Base-by-base conservation (phyloP, 2,329 filamentous ascomycete genomes). In the Beauveria sp. region DNA sequence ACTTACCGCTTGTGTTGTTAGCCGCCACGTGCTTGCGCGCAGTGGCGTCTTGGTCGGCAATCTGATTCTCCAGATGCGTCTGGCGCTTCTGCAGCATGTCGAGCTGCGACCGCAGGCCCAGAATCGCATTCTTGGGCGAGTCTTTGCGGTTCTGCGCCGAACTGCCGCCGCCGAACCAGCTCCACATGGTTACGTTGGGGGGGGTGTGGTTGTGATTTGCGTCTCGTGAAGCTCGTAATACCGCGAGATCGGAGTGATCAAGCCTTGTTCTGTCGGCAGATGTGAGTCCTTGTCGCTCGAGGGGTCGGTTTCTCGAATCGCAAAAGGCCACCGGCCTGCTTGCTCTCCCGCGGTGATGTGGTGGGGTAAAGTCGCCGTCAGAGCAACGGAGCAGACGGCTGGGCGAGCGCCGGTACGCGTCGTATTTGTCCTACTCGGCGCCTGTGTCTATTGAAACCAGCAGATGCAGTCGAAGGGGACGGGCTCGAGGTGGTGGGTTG, bases 31-130 rank as follows among this genome's bases (percentile, higher is more conserved):
- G 88, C 82, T 97, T 97, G 75, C 90, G 84, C 50, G 94, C 94
- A 66, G 96, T 84, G 43, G 83, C 83, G 70, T 96, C 91, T 75
- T 97, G 92, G 75, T 97, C 92, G 28, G 91, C 88, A 80, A 97
- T 96, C 79, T 96, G 92, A 65, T 84, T 89, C 75, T 94, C 89
- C 64, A 97, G 77, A 72, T 97, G 91, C 75, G 85, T 90, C 80
- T 97, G 92, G 63, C 93, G 84, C 83, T 99, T 99, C 78, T 96
- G 91, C 72, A 99, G 83, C 92, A 97, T 97, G 69, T 97, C 93
- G 50, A 97, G 83, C 79, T 97, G 93, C 70, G 88, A 84, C 68
- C 94, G 86, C 71, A 99, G 80, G 63, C 84, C 85, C 61, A 99
- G 81, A 70, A 99, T 99, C 67, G 94, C 94, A 80, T 96, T 94